Base-by-base conservation (phyloP, 352 stramenopile genomes). In the Phytophthora ramorum region DNA sequence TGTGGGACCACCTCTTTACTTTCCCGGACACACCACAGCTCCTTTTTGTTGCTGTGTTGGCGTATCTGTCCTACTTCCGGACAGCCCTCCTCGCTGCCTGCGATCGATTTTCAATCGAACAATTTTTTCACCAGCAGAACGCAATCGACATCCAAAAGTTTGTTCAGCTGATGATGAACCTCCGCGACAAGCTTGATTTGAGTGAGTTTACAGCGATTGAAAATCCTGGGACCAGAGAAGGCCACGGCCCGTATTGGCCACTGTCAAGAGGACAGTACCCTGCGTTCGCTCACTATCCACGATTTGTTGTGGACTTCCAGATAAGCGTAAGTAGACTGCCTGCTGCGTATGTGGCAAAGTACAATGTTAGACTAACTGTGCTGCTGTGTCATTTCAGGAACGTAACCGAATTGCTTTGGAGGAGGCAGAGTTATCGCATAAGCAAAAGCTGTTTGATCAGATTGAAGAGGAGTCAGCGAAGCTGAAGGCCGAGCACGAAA, bases 1-100 rank as follows among this genome's bases (percentile, higher is more conserved):
- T 98, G 16, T 97, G 89, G 87, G 93, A 98, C 51, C 75, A 96
- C 58, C 47, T 98, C 1, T 80, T 98, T 24, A 89, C 91, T 14
- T 79, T 75, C 24, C 70, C 79, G 7, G 71, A 95, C 16, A 83
- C 84, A 7, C 85, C 93, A 17, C 73, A 83, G 32, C 55, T 92
- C 6, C 62, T 92, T 34, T 85, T 77, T 46, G 74, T 87, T 4
- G 88, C 79, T 30, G 85, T 93, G 16, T 43, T 95, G 53, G 81
- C 85, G 16, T 95, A 92, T 60, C 46, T 93, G 9, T 73, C 63
- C n/a, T 87, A 92, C 69, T 92, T 86, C 38, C 83, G 89, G 17
- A 79, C 57, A 37, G 75, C 85, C 10, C 69, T 95, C 4, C 72
- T 95, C 3, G 73, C 75, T 38, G 75, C 80, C 0, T 71, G 71